Evolutionary conservation across 2,329 filamentous ascomycete species (phyloP), one percentile per base, ranked within the genome.

Genomic region (Triangularia verruculosa): DNA sequence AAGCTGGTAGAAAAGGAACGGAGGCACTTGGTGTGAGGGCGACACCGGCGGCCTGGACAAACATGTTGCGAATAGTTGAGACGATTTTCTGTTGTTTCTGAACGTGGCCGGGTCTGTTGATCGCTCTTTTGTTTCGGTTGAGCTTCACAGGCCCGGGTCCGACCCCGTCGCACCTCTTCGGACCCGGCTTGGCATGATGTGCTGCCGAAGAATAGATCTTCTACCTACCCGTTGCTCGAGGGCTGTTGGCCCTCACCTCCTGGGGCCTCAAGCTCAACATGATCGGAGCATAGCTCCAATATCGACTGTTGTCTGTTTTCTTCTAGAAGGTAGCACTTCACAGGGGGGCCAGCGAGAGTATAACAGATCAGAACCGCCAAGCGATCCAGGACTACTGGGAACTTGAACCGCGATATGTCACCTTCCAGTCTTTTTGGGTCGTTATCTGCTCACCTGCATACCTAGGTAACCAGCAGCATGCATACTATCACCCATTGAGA

Each of bases 121-220:
- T 54, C 51, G 51, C 22, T 54, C 55, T 11, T 7, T 43, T 47
- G 60, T 47, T 61, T 59, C 52, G 7, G 58, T 9, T 47, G 12
- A 28, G 60, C 62, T 63, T 62, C 66, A 39, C 52, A 62, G 59
- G 55, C 47, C 64, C 56, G 59, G 55, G 22, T 27, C 30, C 39
- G 25, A 27, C 56, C 52, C 53, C 61, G 61, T 8, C 58, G 28
- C 53, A 25, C 53, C 30, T 39, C 2, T 17, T 51, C 59, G 22
- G 59, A 51, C 20, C 63, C 57, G 63, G 59, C 66, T 66, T 62
- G 61, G 61, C 61, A 43, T 13, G 34, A 15, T 47, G 24, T 17
- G n/a, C n/a, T 51, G 15, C 39, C 17, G 24, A 28, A 25, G 9
- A 9, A 15, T 43, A 20, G 13, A 34, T 51, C 13, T 27, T 32